Conservation (phyloP, 495 filamentous ascomycete genomes). For the Talaromyces borbonicus region DNA sequence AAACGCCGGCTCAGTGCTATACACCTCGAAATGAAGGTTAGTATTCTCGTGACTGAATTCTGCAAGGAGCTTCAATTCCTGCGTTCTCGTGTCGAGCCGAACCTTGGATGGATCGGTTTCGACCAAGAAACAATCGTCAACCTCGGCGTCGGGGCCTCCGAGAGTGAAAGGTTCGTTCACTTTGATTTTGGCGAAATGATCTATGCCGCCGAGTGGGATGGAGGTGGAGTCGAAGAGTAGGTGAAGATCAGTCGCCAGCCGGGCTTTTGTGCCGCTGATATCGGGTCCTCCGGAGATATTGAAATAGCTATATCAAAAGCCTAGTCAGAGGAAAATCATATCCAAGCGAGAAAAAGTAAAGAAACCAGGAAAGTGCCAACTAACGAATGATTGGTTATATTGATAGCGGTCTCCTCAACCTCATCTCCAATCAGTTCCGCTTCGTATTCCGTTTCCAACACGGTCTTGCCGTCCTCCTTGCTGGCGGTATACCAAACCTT, state of each 20-base stretch:
- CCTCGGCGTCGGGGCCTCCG: slow-evolving; percentile 52
- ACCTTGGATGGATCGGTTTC: slow-evolving; percentile 50
- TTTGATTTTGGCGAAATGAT: slow-evolving; percentile 46
- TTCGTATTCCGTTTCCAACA: slow-evolving; percentile 82
- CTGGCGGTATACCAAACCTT: slow-evolving; percentile 68
- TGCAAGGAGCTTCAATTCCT: slow-evolving; percentile 53
- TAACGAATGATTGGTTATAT: slow-evolving; percentile 91
- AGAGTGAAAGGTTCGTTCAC: slow-evolving; percentile 55
- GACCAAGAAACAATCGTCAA: slow-evolving; percentile 88
- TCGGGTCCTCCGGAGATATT: slow-evolving; percentile 60
- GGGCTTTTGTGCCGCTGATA: slow-evolving; percentile 66
- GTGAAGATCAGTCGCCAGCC: slow-evolving; percentile 60
- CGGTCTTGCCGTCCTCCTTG: slow-evolving; percentile 56
- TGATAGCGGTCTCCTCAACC: slow-evolving; percentile 77
- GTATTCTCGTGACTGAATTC: slow-evolving; percentile 59
- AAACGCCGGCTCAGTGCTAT: slow-evolving; percentile 89
- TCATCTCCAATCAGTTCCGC: slow-evolving; percentile 66
- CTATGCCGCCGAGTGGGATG: slow-evolving; percentile 46
- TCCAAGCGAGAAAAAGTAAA: too few species aligned
- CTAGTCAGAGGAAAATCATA: background rate
- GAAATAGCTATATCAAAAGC: slow-evolving; percentile 61
- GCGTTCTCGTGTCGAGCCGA: slow-evolving; percentile 65
- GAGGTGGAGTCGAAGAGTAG: slow-evolving; percentile 61
- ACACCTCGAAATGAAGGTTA: slow-evolving; percentile 69
- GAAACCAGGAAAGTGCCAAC: too few species aligned